Evolutionary conservation across 1,139 yeast species (phyloP), one percentile per base, ranked within the genome.

Genomic region (Scheffersomyces titani): DNA sequence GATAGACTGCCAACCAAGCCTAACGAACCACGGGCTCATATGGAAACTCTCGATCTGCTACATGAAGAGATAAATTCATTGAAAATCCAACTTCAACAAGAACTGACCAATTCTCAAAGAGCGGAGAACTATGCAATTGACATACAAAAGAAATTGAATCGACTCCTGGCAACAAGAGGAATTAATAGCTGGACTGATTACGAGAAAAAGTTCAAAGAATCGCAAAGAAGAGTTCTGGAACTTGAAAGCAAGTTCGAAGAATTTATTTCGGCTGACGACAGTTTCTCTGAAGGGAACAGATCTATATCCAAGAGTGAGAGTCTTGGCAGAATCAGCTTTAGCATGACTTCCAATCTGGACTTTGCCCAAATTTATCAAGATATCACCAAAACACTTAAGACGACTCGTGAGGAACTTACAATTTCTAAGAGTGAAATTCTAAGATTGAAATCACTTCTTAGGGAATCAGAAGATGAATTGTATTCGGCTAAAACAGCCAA

Each of bases 321-420:
- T 71, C 56, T 72, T 76, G 69, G 76, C 67, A 60, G 81, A 67
- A 62, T 72, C 71, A 60, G 78, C 63, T 51, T 74, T 65, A 57
- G 71, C 59, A 68, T 63, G 54, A 67, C 61, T 46, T 70, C 74
- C 3, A 77, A 80, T 61, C 78, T 73, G 51, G 89, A 85, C 52
- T 74, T 85, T 61, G 75, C 81, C 4, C 74, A 75, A 49, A 83
- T 84, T 3, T 85, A 85, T 63, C 87, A 84, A 60, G 89, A 85
- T 54, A 78, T 85, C 6, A 76, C 86, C 20, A 79, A 74, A 55
- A 83, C 85, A 11, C 71, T 85, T 53, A 78, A 75, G 55, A 64
- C 77, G 2, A 77, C 87, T 1, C 76, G 86, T 57, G 84, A 81
- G 51, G 86, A 84, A 60, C 72, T 84, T 52, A 71, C 80, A 47